Conservation (phyloP, 2,329 filamentous ascomycete genomes). For the Nigrograna mackinnonii region DNA sequence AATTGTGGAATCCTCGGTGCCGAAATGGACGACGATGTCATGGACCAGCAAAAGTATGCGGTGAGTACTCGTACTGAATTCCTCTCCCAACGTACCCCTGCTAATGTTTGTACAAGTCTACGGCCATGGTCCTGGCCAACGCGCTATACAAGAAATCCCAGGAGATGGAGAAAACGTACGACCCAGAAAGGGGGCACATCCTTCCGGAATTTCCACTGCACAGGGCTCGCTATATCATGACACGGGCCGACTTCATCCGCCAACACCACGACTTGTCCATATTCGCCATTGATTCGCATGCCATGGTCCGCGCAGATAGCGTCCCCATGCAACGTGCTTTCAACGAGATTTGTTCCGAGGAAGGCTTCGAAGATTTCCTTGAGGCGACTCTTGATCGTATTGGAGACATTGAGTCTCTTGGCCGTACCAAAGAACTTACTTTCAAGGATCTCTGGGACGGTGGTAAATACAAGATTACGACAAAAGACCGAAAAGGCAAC, state of each 20-base stretch:
- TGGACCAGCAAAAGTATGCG: slow-evolving; percentile 96
- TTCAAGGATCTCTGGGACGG: slow-evolving; percentile 91
- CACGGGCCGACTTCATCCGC: slow-evolving; percentile 90
- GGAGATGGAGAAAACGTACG: slow-evolving; percentile 64
- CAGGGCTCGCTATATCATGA: slow-evolving; percentile 75
- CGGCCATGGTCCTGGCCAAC: slow-evolving; percentile 89
- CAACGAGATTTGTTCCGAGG: slow-evolving; percentile 74
- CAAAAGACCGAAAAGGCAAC: slow-evolving; percentile 29
- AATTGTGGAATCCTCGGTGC: slow-evolving; percentile 74
- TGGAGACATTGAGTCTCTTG: slow-evolving; percentile 88
- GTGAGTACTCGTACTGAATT: slow-evolving; percentile 54
- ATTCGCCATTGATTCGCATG: slow-evolving; percentile 87
- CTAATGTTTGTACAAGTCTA: slow-evolving; percentile 58
- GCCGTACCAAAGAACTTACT: slow-evolving; percentile 90
- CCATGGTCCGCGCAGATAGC: slow-evolving; percentile 87
- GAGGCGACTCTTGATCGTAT: slow-evolving; percentile 85
- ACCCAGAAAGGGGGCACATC: slow-evolving; percentile 69
- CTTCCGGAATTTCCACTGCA: slow-evolving; percentile 69
- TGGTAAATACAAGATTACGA: slow-evolving; percentile 66
- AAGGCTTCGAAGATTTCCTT: slow-evolving; percentile 81
- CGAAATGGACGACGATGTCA: slow-evolving; percentile 94
- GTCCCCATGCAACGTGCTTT: slow-evolving; percentile 97
- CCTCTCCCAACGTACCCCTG: background rate
- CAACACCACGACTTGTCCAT: slow-evolving; percentile 91
- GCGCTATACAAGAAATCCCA: slow-evolving; percentile 85